Evolutionary conservation across 2,329 filamentous ascomycete genomes (phyloP).

Genomic region (Hymenoscyphus fructigenus): DNA sequence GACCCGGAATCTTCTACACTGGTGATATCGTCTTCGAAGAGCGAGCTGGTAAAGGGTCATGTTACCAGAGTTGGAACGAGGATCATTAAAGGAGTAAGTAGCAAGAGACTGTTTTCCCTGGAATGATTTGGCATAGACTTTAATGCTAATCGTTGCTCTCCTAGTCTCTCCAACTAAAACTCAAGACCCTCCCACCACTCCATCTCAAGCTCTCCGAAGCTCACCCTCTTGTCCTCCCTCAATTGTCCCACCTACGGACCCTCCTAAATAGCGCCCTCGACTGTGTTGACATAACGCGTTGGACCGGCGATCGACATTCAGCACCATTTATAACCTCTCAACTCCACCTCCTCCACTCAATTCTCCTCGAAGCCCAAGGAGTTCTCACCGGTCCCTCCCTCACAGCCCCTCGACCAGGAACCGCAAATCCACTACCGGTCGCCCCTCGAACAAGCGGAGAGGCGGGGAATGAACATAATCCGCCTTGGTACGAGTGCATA

Average conservation of each 20-base stretch:
- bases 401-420: slow-evolving; percentile 13
- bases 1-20: slow-evolving; percentile 72
- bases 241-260: slow-evolving; percentile 70
- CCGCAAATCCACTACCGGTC: slow-evolving; percentile 14
- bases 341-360: slow-evolving; percentile 54
- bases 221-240: slow-evolving; percentile 58
- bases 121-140: not conserved
- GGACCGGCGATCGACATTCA: slow-evolving; percentile 64
- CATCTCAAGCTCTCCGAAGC: slow-evolving; percentile 38
- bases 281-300: slow-evolving; percentile 74
- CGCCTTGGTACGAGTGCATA: slow-evolving; percentile 34
- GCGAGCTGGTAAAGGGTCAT: slow-evolving; percentile 88
- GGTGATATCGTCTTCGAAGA: slow-evolving; percentile 81
- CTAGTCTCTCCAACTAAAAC: slow-evolving; percentile 73
- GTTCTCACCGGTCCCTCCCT: slow-evolving; percentile 55
- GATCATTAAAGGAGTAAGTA: slow-evolving; percentile 81
- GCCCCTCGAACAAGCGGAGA: slow-evolving; percentile 13
- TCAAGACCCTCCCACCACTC: slow-evolving; percentile 61
- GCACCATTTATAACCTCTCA: slow-evolving; percentile 52
- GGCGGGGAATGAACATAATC: slow-evolving; percentile 13
- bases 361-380: slow-evolving; percentile 50
- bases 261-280: slow-evolving; percentile 81
- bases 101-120: not conserved
- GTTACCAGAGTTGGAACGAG: slow-evolving; percentile 88
- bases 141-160: not conserved